Percentiles rank a stretch among this genome's conserved stretches.
Evolutionary conservation across 2,329 filamentous ascomycete species (phyloP).

Genomic region (Pseudogymnoascus sp.): DNA sequence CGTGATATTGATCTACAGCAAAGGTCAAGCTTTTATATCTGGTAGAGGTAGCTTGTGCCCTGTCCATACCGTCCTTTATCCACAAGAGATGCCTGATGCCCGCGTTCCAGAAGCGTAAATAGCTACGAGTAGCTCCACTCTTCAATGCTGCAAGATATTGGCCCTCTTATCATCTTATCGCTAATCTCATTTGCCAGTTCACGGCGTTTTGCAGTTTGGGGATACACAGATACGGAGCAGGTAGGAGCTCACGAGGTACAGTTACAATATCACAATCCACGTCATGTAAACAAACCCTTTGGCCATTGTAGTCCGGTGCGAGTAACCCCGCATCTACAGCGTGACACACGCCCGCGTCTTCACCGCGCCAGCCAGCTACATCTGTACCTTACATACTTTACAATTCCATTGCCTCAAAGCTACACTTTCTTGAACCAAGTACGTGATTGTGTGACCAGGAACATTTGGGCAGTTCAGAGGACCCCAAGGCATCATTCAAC

Average conservation of each 20-base stretch:
- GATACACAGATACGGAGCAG: background rate
- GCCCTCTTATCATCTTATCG: background rate
- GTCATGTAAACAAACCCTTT: slow-evolving; percentile 1
- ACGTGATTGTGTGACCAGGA: background rate
- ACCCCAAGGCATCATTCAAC: background rate
- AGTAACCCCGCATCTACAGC: background rate
- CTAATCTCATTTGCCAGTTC: background rate
- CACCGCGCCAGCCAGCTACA: background rate
- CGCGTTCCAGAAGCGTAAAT: background rate
- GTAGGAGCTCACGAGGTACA: background rate
- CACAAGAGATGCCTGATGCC: background rate
- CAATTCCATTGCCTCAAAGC: background rate
- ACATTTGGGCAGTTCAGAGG: background rate
- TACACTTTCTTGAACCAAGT: background rate
- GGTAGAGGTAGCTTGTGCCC: background rate
- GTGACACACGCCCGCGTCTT: background rate
- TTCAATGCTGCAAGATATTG: background rate
- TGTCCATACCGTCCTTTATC: background rate
- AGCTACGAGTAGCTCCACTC: background rate
- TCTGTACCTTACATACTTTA: background rate
- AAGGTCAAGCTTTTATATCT: background rate
- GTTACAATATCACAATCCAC: background rate
- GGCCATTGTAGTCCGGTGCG: background rate
- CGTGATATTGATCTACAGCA: background rate
- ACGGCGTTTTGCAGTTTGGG: background rate